A percentile compares a stretch with the other conserved stretches of the same genome.
phyloP scores from a whole-genome alignment of 371 early-diverging fungal genomes.

The Chytridiales sp. region DNA sequence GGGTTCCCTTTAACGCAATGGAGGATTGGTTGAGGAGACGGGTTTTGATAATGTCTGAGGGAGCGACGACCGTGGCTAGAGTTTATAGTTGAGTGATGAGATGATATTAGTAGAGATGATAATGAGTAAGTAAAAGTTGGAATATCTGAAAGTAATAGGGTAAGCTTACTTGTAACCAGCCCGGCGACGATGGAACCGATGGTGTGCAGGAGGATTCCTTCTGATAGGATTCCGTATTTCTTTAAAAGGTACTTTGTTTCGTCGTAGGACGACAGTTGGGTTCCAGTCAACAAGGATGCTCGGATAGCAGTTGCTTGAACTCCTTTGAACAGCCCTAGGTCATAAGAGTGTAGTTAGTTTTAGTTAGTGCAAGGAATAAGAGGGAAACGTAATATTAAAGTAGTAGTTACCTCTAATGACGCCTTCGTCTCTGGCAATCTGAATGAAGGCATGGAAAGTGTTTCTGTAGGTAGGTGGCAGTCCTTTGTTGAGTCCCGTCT shows the following conservation, averaged over 20 bases:
- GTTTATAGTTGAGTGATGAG: not conserved
- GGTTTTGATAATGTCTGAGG: conserved; percentile 35
- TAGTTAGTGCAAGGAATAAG: too few species aligned
- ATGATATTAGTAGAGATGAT: not conserved
- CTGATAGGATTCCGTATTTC: conserved; percentile 17
- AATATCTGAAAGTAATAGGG: too few species aligned
- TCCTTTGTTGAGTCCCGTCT: conserved; percentile 25
- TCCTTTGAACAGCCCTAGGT: conserved; percentile 27
- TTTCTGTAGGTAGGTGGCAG: conserved; percentile 14
- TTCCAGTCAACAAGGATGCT: conserved; percentile 29
- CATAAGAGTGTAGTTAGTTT: too few species aligned
- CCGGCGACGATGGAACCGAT: conserved; percentile 25
- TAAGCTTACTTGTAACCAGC: conserved; percentile 23
- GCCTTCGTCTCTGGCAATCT: conserved; percentile 21
- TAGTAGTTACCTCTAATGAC: too few species aligned
- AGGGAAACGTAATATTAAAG: too few species aligned
- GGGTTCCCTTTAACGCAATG: too few species aligned
- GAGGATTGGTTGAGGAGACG: conserved; percentile 27
- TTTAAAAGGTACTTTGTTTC: conserved; percentile 30
- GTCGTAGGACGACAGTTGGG: conserved; percentile 38
- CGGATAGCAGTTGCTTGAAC: conserved; percentile 27
- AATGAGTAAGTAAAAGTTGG: not conserved
- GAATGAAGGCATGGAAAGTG: conserved; percentile 22
- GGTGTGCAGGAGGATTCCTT: conserved; percentile 28
- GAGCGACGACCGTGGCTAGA: conserved; percentile 31